Evolutionary conservation across 139 green algal species (phyloP), one percentile per base, ranked within the genome.

Genomic region (Helicosporidium sp.): DNA sequence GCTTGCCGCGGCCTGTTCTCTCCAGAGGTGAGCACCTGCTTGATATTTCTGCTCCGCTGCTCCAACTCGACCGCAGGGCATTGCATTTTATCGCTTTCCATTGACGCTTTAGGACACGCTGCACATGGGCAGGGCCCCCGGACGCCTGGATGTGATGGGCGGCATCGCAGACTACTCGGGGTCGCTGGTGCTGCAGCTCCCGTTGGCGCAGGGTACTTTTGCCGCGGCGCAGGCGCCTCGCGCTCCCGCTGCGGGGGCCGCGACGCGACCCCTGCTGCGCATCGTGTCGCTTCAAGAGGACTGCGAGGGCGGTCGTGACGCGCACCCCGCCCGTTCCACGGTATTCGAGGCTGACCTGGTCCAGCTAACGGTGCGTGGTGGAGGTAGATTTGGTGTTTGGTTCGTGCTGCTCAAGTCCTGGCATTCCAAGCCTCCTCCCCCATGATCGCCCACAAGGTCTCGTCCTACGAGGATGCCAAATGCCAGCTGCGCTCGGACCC

Each of bases 101-200:
- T n/a, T n/a, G n/a, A n/a, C n/a, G n/a, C n/a, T n/a, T n/a, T n/a
- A n/a, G n/a, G n/a, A n/a, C n/a, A n/a, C n/a, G 12, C 19, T 65
- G 35, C 16, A 62, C 0, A 71, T 96, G 22, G 62, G 75, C 0
- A 51, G 87, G 3, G 87, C 88, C 3, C 88, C 88, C 0, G 88
- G 88, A 0, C 57, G 88, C 3, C 60, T 97, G 42, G 88, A 97
- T 51, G 84, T 97, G 20, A 92, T 97, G 80, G 88, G 88, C 7
- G 88, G 87, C 54, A 93, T 97, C 8, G 79, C 83, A 1, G 88
- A 97, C 66, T 97, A 97, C 72, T 78, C 52, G 33, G 89, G 88
- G 27, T 65, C 58, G 8, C 58, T 85, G 17, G 88, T 93, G 41
- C 72, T 97, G 52, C 79, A 95, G 66, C 72, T 88, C 65, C 79